A percentile compares a stretch with the other conserved stretches of the same genome.
Evolutionary conservation across 2,329 filamentous ascomycete species (phyloP).

Genomic region (Claviceps arundinis): DNA sequence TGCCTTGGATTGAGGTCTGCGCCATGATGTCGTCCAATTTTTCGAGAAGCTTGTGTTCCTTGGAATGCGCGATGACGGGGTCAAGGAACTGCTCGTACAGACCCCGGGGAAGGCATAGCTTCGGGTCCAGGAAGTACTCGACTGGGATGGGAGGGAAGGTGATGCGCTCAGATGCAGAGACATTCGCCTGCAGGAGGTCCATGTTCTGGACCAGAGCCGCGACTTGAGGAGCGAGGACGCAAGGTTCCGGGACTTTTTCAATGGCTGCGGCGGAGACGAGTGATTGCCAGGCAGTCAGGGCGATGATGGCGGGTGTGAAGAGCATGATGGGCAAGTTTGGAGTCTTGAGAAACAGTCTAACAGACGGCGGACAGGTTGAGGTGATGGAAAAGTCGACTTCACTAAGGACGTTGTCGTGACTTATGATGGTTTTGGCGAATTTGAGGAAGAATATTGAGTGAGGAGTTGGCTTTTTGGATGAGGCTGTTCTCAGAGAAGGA

Average conservation of each 20-base stretch:
- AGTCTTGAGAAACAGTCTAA: too few relatives aligned
- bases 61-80: neutral
- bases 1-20: neutral
- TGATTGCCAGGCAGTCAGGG: neutral
- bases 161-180: neutral
- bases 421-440: too few relatives aligned
- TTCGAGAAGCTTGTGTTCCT: neutral
- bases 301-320: neutral
- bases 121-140: neutral
- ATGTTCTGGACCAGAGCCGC: neutral
- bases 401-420: too few relatives aligned
- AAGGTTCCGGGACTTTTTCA: neutral
- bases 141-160: neutral
- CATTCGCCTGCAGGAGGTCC: neutral
- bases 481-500: too few relatives aligned
- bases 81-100: neutral
- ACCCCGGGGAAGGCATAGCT: neutral
- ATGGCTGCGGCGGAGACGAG: neutral
- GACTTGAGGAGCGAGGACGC: neutral
- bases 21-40: neutral
- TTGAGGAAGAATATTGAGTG: too few relatives aligned
- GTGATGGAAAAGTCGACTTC: too few relatives aligned
- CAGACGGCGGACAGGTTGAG: too few relatives aligned
- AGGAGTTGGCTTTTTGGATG: too few relatives aligned
- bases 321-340: neutral